A percentile compares a stretch with the other conserved stretches of the same genome.
Conservation (phyloP, 768 basidiomycete species). For the Lentinula aciculospora region DNA sequence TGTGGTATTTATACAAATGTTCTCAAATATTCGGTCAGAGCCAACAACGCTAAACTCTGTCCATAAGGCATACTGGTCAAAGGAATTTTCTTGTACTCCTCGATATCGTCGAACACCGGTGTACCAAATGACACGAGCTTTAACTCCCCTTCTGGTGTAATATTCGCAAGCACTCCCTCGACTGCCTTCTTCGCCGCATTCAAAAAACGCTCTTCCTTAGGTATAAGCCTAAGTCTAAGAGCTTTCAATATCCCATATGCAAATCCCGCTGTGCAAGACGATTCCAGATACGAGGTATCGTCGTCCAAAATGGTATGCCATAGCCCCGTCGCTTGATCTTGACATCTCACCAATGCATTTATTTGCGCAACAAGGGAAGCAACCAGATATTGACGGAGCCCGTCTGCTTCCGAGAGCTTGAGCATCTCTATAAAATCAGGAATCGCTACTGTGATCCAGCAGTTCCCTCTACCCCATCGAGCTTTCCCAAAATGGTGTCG, state of each 20-base stretch:
- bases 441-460: constrained; percentile 44
- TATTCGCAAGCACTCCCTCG: constrained; percentile 35
- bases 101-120: constrained; percentile 40
- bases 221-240: constrained; percentile 35
- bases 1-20: constrained; percentile 26
- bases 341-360: constrained; percentile 38
- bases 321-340: constrained; percentile 38
- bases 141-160: constrained; percentile 39
- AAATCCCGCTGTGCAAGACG: constrained; percentile 42
- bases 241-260: constrained; percentile 42
- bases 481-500: constrained; percentile 41
- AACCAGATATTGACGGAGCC: constrained; percentile 34
- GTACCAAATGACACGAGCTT: constrained; percentile 47
- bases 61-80: constrained; percentile 56
- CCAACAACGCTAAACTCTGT: constrained; percentile 44
- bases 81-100: constrained; percentile 45
- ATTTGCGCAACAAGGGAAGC: constrained; percentile 38
- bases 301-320: constrained; percentile 55
- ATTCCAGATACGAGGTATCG: constrained; percentile 40
- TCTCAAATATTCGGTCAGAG: constrained; percentile 42
- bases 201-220: constrained; percentile 33
- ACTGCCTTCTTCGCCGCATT: constrained; percentile 32
- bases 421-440: constrained; percentile 45
- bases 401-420: constrained; percentile 32
- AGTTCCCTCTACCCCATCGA: constrained; percentile 51